Evolutionary conservation across 352 stramenopile genomes (phyloP), one percentile per base, ranked within the genome.

Genomic region (Phytophthora sojae): DNA sequence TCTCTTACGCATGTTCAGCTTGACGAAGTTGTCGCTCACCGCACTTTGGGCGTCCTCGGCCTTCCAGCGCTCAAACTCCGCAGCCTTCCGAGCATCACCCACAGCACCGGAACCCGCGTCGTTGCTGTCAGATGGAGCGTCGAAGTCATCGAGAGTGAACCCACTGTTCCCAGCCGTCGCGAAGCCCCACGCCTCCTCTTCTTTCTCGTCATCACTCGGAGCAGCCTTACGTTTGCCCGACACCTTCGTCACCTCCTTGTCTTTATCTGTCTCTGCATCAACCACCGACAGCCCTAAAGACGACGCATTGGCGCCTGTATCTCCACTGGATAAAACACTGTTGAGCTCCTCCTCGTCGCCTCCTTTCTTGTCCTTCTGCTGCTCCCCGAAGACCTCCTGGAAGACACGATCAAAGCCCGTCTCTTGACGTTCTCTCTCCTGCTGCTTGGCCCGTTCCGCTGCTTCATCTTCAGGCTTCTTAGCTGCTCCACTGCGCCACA

Each of bases 1-100:
- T 12, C 85, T 75, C 67, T 92, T 92, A 17, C 86, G 83, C 88
- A 94, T 93, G 57, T 92, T 89, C 5, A 94, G 79, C 35, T 81
- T 80, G 23, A 96, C 85, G 67, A 93, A 96, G 63, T 96, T 96
- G 71, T 90, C 79, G 64, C 85, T 90, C 11, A 95, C 82, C 2
- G 59, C 55, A 58, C 80, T 79, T 30, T 76, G 80, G 9, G 64
- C 68, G 17, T 87, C 72, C 49, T 89, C 84, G 5, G 82, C 73
- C 60, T 94, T 94, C 75, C 79, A 94, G 1, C 75, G 75, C 37
- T 78, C 74, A 64, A 93, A 91, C 26, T 77, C 72, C 19, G 62
- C 67, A 8, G 55, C 52, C 23, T 78, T 77, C 17, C 51, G 52
- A 54, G 25, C 63, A 17, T 17, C 47, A 47, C 6, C 52, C 42